Conservation (phyloP, 257 asterid genomes). For the Verbascum thapsus region DNA sequence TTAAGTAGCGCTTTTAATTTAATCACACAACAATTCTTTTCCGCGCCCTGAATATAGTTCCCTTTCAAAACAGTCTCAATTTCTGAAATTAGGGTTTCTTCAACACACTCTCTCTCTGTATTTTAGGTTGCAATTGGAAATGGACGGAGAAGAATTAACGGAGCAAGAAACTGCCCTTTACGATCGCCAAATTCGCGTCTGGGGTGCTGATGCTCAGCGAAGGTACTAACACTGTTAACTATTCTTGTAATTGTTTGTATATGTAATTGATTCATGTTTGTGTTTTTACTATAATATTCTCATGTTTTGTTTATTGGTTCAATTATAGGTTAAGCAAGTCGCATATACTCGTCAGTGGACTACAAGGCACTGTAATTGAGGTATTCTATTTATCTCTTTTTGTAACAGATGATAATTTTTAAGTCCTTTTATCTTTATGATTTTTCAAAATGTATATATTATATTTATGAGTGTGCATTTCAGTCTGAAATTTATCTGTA, state of each 20-base stretch:
- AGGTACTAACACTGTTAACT: constrained; percentile 43
- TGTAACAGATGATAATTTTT: not conserved
- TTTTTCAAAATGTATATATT: no score
- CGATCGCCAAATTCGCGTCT: constrained; percentile 98
- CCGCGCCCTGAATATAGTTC: not conserved
- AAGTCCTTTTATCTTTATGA: not conserved
- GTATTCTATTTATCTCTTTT: constrained; percentile 43
- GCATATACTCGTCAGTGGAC: constrained; percentile 83
- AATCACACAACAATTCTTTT: not conserved
- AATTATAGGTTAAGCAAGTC: constrained; percentile 80
- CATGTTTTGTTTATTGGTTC: not conserved
- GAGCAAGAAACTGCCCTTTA: constrained; percentile 99
- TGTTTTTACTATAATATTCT: not conserved
- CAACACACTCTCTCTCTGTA: constrained; percentile 6
- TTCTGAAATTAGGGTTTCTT: constrained; percentile 41
- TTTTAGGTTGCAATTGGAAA: constrained; percentile 40
- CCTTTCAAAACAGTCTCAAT: not conserved
- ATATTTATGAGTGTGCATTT: not conserved
- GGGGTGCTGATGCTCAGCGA: constrained; percentile 99
- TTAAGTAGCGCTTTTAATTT: not conserved
- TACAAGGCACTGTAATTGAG: constrained; percentile 83
- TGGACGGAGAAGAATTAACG: constrained; percentile 79
- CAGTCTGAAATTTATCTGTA: not conserved
- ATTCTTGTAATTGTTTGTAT: not conserved
- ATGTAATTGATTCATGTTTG: not conserved